Evolutionary conservation across 768 basidiomycete genomes (phyloP).

Genomic region (Ramaria rubella): DNA sequence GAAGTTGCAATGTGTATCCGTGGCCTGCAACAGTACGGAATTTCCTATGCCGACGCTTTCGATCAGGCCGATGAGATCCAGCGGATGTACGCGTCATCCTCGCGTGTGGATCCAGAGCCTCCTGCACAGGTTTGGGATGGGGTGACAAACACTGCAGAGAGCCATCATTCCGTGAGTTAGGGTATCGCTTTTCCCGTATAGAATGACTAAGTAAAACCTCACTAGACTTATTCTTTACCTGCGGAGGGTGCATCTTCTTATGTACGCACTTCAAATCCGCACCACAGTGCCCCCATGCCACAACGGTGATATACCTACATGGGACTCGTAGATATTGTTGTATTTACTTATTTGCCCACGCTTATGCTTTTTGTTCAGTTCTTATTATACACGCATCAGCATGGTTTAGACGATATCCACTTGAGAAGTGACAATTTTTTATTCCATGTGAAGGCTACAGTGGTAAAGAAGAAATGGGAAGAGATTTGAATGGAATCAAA

Average conservation of each 20-base stretch:
- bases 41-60: slow-evolving; percentile 80
- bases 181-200: background rate
- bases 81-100: slow-evolving; percentile 39
- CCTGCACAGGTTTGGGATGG: background rate
- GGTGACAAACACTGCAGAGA: background rate
- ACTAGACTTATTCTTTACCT: background rate
- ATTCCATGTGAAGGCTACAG: background rate
- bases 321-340: too few relatives aligned
- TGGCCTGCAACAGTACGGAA: slow-evolving; percentile 83
- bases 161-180: background rate
- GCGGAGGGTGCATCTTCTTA: background rate
- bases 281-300: background rate
- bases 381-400: too few relatives aligned
- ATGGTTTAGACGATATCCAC: too few relatives aligned
- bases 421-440: too few relatives aligned
- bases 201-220: background rate
- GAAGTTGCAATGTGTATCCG: slow-evolving; percentile 81
- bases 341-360: too few relatives aligned
- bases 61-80: slow-evolving; percentile 67
- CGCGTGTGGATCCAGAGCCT: slow-evolving; percentile 28
- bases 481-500: background rate
- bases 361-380: too few relatives aligned
- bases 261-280: background rate
- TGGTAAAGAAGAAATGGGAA: background rate
- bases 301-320: background rate